A percentile compares a stretch with the other conserved stretches of the same genome.
phyloP scores from a whole-genome alignment of 2,329 filamentous ascomycete species.

The Sporothrix pseudoabietina region DNA sequence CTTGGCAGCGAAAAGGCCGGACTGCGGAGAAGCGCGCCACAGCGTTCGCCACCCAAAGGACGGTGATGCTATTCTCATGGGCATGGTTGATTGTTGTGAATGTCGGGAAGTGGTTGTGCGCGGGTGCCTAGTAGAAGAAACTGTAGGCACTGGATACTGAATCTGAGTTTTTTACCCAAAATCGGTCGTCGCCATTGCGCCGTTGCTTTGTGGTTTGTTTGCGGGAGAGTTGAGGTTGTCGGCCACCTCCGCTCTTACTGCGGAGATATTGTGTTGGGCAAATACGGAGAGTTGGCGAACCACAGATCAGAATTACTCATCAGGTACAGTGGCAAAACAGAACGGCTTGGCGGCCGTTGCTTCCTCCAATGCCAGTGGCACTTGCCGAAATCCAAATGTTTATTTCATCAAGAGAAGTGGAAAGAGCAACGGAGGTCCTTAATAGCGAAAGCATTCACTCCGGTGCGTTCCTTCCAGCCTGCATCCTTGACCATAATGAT shows the following conservation, averaged over 20 bases:
- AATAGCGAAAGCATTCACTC: not conserved
- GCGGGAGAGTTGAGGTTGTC: slow-evolving; percentile 13
- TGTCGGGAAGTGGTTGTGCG: not conserved
- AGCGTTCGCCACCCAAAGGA: slow-evolving; percentile 20
- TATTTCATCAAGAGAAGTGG: not conserved
- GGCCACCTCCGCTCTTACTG: slow-evolving; percentile 21
- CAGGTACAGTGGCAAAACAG: slow-evolving; percentile 14
- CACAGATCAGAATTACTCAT: slow-evolving; percentile 28
- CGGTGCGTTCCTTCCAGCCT: not conserved
- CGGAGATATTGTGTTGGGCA: not conserved
- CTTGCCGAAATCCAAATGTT: not conserved
- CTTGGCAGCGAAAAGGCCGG: not conserved
- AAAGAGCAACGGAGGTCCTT: not conserved
- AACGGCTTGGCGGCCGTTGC: not conserved
- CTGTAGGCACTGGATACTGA: not conserved
- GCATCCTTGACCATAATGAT: not conserved
- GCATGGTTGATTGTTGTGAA: not conserved
- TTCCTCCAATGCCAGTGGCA: not conserved
- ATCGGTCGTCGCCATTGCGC: not conserved
- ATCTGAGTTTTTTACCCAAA: not conserved
- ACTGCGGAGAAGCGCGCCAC: not conserved
- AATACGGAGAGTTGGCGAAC: not conserved
- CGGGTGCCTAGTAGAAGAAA: not conserved
- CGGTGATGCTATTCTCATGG: not conserved
- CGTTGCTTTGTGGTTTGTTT: not conserved